phyloP scores from a whole-genome alignment of 805 yeast species.

The Kuraishia cidri region DNA sequence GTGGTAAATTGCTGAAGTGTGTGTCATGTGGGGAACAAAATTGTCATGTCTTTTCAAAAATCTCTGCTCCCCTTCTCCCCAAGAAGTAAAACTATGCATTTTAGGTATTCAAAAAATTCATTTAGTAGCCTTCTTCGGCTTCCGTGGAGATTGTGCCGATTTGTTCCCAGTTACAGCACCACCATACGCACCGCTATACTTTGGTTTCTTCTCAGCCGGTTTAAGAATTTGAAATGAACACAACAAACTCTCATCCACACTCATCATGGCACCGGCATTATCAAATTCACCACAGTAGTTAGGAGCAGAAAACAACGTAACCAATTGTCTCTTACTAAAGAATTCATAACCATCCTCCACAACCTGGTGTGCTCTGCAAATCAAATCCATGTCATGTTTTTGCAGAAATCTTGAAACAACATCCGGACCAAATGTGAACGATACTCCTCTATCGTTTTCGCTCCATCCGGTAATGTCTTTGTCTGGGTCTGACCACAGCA shows the following conservation, averaged over 20 bases:
- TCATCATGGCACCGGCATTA: slow-evolving; percentile 99
- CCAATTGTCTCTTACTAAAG: slow-evolving; percentile 91
- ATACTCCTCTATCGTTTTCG: slow-evolving; percentile 98
- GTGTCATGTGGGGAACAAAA: no score
- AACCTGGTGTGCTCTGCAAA: slow-evolving; percentile 98
- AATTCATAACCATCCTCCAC: slow-evolving; percentile 99
- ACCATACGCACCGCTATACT: slow-evolving; percentile 24
- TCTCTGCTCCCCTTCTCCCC: no score
- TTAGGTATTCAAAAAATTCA: neutral
- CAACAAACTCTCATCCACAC: slow-evolving; percentile 90
- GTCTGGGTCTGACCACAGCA: slow-evolving; percentile 98
- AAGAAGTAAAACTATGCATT: neutral
- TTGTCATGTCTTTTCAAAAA: no score
- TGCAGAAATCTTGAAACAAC: slow-evolving; percentile 94
- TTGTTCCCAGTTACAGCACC: slow-evolving; percentile 1
- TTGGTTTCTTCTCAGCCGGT: slow-evolving; percentile 95
- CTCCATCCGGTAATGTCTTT: slow-evolving; percentile 98
- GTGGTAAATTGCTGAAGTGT: no score
- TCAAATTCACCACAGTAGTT: slow-evolving; percentile 99
- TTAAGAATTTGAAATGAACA: slow-evolving; percentile 96
- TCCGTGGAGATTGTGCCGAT: neutral
- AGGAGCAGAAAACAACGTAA: slow-evolving; percentile 93
- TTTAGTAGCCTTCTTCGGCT: slow-evolving; percentile 2
- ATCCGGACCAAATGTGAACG: slow-evolving; percentile 99
- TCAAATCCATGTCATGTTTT: slow-evolving; percentile 95